Conservation (phyloP, 306 rosid genomes). For the Cucurbita maxima region DNA sequence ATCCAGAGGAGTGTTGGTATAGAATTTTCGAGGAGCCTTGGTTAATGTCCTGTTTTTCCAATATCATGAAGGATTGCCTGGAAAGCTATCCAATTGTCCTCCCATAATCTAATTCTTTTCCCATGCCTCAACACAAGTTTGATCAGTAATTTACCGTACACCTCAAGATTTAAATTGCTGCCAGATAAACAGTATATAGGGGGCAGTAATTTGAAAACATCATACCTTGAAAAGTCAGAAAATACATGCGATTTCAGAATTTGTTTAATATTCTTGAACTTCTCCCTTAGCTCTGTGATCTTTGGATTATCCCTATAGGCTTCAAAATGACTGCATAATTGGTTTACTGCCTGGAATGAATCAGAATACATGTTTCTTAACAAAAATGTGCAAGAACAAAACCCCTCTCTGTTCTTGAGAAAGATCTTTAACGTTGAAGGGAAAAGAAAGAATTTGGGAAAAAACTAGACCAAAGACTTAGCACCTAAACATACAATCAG, state of each 20-base stretch:
- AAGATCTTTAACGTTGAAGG: not conserved
- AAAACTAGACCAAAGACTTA: not conserved
- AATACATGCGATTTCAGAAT: slow-evolving; percentile 94
- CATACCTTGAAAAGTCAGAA: slow-evolving; percentile 92
- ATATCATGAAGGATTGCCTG: not conserved
- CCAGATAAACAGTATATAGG: not conserved
- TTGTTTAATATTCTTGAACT: slow-evolving; percentile 94
- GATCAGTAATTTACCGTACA: not conserved
- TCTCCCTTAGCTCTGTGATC: slow-evolving; percentile 95
- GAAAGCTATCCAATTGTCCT: not conserved
- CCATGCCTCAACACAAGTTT: not conserved
- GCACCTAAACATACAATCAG: not conserved
- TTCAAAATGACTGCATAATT: slow-evolving; percentile 91
- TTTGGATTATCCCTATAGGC: slow-evolving; percentile 93
- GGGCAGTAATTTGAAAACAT: not conserved
- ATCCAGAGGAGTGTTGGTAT: not conserved
- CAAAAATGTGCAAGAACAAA: not conserved
- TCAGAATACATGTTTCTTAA: slow-evolving; percentile 4
- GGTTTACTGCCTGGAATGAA: slow-evolving; percentile 85
- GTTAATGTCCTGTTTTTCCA: not conserved
- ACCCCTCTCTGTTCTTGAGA: not conserved
- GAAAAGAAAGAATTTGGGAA: not conserved
- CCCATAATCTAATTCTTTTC: not conserved
- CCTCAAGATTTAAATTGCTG: not conserved
- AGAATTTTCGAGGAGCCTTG: not conserved